Percentiles rank a stretch among this genome's conserved stretches.
phyloP scores from a whole-genome alignment of 2,329 filamentous ascomycete species.

The Kalmusia sp. region DNA sequence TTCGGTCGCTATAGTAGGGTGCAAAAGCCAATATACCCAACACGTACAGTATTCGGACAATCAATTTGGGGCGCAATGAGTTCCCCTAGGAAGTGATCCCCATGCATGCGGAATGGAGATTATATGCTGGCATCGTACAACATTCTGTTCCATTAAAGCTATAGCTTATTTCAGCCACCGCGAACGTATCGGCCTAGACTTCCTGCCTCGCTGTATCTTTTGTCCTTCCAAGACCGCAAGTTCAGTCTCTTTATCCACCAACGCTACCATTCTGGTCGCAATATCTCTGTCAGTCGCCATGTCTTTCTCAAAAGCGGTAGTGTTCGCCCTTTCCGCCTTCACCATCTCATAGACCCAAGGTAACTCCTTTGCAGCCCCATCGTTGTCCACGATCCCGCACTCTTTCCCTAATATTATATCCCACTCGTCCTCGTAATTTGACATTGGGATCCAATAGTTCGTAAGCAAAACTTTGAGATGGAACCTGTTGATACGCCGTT shows the following conservation, averaged over 20 bases:
- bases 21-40: constrained; percentile 29
- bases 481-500: constrained; percentile 53
- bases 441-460: constrained; percentile 51
- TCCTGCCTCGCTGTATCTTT: constrained; percentile 36
- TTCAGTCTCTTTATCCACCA: constrained; percentile 57
- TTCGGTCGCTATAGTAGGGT: background rate
- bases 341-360: constrained; percentile 42
- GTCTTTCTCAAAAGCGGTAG: constrained; percentile 21
- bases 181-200: constrained; percentile 26
- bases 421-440: constrained; percentile 57
- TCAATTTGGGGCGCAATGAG: no score
- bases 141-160: background rate
- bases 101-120: background rate
- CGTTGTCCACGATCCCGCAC: constrained; percentile 27
- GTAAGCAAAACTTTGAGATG: constrained; percentile 48
- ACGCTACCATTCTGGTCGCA: constrained; percentile 52
- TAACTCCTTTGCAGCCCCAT: constrained; percentile 18
- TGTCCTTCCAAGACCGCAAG: constrained; percentile 50
- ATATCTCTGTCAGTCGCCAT: constrained; percentile 38
- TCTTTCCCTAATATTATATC: constrained; percentile 48
- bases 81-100: no score
- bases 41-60: no score
- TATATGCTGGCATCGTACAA: background rate
- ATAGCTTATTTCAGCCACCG: constrained; percentile 11
- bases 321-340: constrained; percentile 24